Evolutionary conservation across 2,329 filamentous ascomycete species (phyloP).

Genomic region (Talaromyces marneffei): DNA sequence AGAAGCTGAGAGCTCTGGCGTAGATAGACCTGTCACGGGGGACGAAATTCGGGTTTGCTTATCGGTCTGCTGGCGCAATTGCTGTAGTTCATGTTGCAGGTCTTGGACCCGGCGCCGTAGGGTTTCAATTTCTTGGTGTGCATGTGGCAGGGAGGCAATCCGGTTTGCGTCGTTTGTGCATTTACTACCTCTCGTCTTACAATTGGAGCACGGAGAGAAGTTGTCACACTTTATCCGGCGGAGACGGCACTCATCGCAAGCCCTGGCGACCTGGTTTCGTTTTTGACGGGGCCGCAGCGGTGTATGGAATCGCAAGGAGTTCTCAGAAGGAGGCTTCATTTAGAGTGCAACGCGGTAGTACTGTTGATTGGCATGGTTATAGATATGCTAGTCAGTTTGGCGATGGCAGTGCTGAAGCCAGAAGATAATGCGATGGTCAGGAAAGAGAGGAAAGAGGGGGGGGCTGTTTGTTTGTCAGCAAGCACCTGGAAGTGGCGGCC

Average conservation of each 20-base stretch:
- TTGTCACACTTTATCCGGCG: slow-evolving; percentile 10
- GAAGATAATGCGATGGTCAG: not conserved
- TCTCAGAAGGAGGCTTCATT: not conserved
- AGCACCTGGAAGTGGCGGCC: too few species aligned
- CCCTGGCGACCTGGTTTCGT: slow-evolving; percentile 8
- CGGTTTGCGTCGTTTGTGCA: not conserved
- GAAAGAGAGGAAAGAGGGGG: too few species aligned
- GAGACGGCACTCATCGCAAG: slow-evolving; percentile 8
- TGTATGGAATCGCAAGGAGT: not conserved
- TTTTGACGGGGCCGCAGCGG: slow-evolving; percentile 6
- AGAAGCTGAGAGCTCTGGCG: slow-evolving; percentile 3
- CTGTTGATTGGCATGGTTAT: not conserved
- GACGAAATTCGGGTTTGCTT: slow-evolving; percentile 21
- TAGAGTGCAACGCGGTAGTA: not conserved
- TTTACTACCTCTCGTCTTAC: slow-evolving; percentile 1
- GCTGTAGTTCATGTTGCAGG: slow-evolving; percentile 28
- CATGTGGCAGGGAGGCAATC: slow-evolving; percentile 8
- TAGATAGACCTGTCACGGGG: not conserved
- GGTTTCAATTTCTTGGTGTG: slow-evolving; percentile 4
- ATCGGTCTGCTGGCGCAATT: slow-evolving; percentile 26
- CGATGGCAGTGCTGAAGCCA: not conserved
- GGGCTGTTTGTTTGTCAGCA: not conserved
- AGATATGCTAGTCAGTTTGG: not conserved
- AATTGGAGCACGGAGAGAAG: slow-evolving; percentile 9
- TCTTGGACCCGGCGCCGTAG: slow-evolving; percentile 13